Conservation (phyloP, 192 early-diverging fungal species). For the Podochytrium sp. region DNA sequence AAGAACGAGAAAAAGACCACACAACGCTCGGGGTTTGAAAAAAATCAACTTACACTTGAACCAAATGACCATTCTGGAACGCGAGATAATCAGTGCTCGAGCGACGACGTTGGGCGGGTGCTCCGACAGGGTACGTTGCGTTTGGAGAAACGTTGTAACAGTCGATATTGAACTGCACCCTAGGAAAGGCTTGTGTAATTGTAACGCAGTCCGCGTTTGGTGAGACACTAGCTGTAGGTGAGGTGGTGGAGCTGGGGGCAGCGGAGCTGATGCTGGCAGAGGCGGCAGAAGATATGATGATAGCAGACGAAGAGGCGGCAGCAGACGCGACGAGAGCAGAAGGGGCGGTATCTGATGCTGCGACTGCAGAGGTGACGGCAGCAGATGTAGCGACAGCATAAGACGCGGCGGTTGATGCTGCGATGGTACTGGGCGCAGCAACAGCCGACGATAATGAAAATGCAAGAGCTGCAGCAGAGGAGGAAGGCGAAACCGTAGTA, state of each 20-base stretch:
- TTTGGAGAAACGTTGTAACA: background rate
- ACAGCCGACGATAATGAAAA: background rate
- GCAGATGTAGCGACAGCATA: background rate
- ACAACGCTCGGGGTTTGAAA: no score
- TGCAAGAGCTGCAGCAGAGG: no score
- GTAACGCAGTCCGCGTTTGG: background rate
- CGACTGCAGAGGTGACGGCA: background rate
- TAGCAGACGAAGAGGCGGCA: background rate
- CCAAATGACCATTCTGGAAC: background rate
- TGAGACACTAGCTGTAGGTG: no score
- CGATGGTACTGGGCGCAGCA: background rate
- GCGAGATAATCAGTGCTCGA: background rate
- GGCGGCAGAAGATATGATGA: background rate
- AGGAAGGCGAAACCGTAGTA: no score
- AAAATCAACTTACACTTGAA: no score
- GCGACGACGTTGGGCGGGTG: no score
- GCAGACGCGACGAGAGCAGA: background rate
- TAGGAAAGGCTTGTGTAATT: background rate
- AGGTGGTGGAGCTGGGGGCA: background rate
- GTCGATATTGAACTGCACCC: background rate
- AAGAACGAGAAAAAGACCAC: no score
- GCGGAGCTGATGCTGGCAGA: background rate
- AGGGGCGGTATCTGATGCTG: background rate
- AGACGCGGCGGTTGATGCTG: background rate
- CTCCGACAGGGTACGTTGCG: background rate